Percentiles rank a stretch among this genome's conserved stretches.
phyloP scores from a whole-genome alignment of 441 rosid genomes.

The Flueggea neowawraea region DNA sequence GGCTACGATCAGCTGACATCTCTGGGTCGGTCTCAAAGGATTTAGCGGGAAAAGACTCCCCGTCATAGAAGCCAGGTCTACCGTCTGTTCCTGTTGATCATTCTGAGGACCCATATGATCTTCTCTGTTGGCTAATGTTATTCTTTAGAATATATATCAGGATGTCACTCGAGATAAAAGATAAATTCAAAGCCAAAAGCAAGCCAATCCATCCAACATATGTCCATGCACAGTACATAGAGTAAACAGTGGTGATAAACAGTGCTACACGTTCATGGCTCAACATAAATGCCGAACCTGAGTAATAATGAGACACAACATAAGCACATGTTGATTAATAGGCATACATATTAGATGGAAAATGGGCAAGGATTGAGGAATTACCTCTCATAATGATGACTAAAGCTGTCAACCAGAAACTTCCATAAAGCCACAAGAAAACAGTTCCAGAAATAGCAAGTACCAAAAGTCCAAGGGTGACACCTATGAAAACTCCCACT shows the following conservation, averaged over 20 bases:
- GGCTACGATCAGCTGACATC: slow-evolving; percentile 55
- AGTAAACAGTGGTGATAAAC: slow-evolving; percentile 56
- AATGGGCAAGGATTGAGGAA: slow-evolving; percentile 7
- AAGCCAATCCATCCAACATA: slow-evolving; percentile 89
- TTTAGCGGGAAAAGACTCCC: slow-evolving; percentile 51
- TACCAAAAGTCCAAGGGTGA: slow-evolving; percentile 54
- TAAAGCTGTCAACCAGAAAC: slow-evolving; percentile 82
- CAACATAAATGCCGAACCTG: slow-evolving; percentile 72
- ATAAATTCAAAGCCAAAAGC: slow-evolving; percentile 74
- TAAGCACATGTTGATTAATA: slow-evolving; percentile 15
- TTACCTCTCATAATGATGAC: slow-evolving; percentile 72
- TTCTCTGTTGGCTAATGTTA: slow-evolving; percentile 48
- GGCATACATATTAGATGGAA: slow-evolving; percentile 5
- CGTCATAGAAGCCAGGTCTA: slow-evolving; percentile 34
- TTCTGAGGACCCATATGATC: slow-evolving; percentile 37
- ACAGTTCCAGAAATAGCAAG: slow-evolving; percentile 59
- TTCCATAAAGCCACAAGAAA: slow-evolving; percentile 89
- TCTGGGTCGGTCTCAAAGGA: slow-evolving; percentile 63
- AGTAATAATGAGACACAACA: slow-evolving; percentile 15
- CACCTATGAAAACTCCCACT: slow-evolving; percentile 62
- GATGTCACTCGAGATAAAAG: slow-evolving; percentile 88
- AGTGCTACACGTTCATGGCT: slow-evolving; percentile 72
- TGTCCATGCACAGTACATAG: slow-evolving; percentile 74
- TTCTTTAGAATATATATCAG: slow-evolving; percentile 74
- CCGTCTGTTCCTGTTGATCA: slow-evolving; percentile 48